phyloP scores from a whole-genome alignment of 805 yeast species.

The Ogataea sp. region DNA sequence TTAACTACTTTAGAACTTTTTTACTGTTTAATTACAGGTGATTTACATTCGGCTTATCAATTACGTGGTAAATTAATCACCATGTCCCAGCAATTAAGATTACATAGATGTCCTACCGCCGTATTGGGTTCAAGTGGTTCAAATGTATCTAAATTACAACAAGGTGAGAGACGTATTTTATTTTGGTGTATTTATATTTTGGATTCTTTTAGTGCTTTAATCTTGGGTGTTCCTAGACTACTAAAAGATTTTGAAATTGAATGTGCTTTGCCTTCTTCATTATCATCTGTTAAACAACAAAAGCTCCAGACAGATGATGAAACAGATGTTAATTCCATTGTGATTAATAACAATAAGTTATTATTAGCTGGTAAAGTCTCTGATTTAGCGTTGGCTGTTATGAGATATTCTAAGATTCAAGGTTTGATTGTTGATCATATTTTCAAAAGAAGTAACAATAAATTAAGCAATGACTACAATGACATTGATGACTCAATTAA shows the following conservation, averaged over 20 bases:
- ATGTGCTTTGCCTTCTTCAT: constrained; percentile 62
- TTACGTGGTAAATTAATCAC: constrained; percentile 68
- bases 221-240: constrained; percentile 75
- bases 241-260: constrained; percentile 77
- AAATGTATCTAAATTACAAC: constrained; percentile 58
- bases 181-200: constrained; percentile 81
- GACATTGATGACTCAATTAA: constrained; percentile 23
- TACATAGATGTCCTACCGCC: constrained; percentile 83
- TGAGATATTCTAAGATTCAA: constrained; percentile 64
- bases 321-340: constrained; percentile 44
- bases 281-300: constrained; percentile 3
- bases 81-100: constrained; percentile 78
- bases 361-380: constrained; percentile 66
- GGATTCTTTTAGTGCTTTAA: constrained; percentile 67
- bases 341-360: constrained; percentile 50
- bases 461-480: constrained; percentile 14
- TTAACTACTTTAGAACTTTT: constrained; percentile 60
- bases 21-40: constrained; percentile 67
- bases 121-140: constrained; percentile 62
- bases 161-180: constrained; percentile 71
- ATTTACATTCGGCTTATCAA: constrained; percentile 64
- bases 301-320: constrained; percentile 23
- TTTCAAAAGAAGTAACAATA: constrained; percentile 47
- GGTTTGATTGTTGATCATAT: constrained; percentile 68
- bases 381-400: constrained; percentile 51